These are phyloP conservation scores for Tylopilus rubrobrunneus DNA, from an alignment of 768 basidiomycete species.

Conservation along the genomic window DNA sequence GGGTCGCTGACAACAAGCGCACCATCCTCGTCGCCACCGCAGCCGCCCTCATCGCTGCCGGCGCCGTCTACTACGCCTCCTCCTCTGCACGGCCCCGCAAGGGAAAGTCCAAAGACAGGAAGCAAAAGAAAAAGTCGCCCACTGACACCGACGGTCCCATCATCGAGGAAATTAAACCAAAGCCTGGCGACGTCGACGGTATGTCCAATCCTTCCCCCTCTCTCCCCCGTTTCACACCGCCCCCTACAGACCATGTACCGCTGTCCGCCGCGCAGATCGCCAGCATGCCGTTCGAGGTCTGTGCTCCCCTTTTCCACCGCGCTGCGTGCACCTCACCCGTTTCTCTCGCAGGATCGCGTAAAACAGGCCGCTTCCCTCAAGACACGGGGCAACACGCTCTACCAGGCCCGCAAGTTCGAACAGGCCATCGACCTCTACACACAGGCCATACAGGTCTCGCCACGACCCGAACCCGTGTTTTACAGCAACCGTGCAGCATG, in stretches of 20 bases:
- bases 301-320: slow-evolving; percentile 8
- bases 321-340: slow-evolving; percentile 8
- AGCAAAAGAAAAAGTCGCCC: slow-evolving; percentile 48
- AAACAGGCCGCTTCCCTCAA: slow-evolving; percentile 63
- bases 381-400: slow-evolving; percentile 67
- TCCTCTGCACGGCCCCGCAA: slow-evolving; percentile 33
- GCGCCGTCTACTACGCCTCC: slow-evolving; percentile 71
- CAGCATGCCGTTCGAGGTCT: slow-evolving; percentile 55
- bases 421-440: slow-evolving; percentile 66
- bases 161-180: slow-evolving; percentile 68
- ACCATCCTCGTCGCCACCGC: slow-evolving; percentile 70
- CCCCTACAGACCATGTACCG: slow-evolving; percentile 36
- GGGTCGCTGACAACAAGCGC: slow-evolving; percentile 76
- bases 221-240: slow-evolving; percentile 2
- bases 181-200: slow-evolving; percentile 35
- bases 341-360: slow-evolving; percentile 52
- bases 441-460: slow-evolving; percentile 67
- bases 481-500: slow-evolving; percentile 98
- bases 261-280: slow-evolving; percentile 54
- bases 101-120: slow-evolving; percentile 46
- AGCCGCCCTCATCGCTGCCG: slow-evolving; percentile 65
- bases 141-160: slow-evolving; percentile 70
- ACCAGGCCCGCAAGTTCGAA: slow-evolving; percentile 56
- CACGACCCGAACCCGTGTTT: slow-evolving; percentile 86
- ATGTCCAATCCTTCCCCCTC: slow-evolving; percentile 7